A percentile compares a stretch with the other conserved stretches of the same genome.
These are phyloP conservation scores for Trichophyton mentagrophytes DNA, from an alignment of 2,329 filamentous ascomycete species.

Conservation along the genomic window DNA sequence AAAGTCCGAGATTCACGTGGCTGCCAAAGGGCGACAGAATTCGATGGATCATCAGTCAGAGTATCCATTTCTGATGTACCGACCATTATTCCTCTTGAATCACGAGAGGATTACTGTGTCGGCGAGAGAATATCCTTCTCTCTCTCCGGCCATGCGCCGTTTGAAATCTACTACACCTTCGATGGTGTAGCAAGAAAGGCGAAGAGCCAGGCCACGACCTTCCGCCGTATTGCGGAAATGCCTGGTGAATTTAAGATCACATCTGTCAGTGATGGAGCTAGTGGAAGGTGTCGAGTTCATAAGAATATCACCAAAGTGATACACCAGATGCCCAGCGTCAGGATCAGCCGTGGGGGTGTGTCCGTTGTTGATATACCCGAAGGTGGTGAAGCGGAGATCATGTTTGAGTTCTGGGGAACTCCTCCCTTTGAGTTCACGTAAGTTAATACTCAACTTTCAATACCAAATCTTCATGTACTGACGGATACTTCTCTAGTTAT, in stretches of 20 bases:
- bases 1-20: constrained; percentile 78
- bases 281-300: constrained; percentile 64
- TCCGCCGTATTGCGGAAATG: constrained; percentile 84
- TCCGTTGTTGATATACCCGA: constrained; percentile 88
- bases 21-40: constrained; percentile 66
- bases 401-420: constrained; percentile 90
- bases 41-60: constrained; percentile 62
- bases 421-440: constrained; percentile 92
- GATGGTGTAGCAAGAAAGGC: constrained; percentile 66
- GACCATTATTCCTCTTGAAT: constrained; percentile 75
- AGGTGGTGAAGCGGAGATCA: constrained; percentile 81
- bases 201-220: constrained; percentile 57
- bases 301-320: constrained; percentile 71
- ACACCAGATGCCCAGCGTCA: constrained; percentile 82
- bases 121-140: constrained; percentile 90
- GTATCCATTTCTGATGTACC: constrained; percentile 89
- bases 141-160: constrained; percentile 78
- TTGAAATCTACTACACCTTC: constrained; percentile 87
- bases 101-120: constrained; percentile 79
- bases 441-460: constrained; percentile 14
- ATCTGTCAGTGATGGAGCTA: constrained; percentile 73
- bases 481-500: constrained; percentile 39
- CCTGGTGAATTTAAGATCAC: constrained; percentile 83
- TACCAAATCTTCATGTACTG: neutral
- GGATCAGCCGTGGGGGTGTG: constrained; percentile 71